Evolutionary conservation across 1,284 basidiomycete species (phyloP).

Genomic region (Somion occarium): DNA sequence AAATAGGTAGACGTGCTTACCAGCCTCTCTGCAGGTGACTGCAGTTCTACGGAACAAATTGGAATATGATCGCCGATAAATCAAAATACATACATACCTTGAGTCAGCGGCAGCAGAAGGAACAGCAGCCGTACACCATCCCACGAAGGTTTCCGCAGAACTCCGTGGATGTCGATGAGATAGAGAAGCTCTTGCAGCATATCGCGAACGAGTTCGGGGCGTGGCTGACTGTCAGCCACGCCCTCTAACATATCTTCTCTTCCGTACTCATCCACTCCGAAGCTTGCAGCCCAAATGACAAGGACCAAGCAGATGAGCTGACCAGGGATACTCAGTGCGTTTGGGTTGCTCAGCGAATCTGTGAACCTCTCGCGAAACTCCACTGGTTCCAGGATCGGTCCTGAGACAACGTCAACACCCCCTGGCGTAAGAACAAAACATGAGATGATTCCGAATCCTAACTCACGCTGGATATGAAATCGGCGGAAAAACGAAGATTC

Average conservation of each 20-base stretch:
- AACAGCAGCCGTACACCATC: constrained; percentile 80
- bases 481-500: constrained; percentile 76
- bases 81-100: constrained; percentile 46
- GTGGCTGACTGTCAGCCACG: constrained; percentile 28
- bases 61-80: background rate
- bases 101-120: constrained; percentile 74
- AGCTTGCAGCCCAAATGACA: constrained; percentile 83
- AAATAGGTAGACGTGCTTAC: constrained; percentile 24
- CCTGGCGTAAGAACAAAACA: no score
- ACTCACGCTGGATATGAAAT: constrained; percentile 78
- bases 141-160: constrained; percentile 80
- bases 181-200: constrained; percentile 75
- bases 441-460: constrained; percentile 5
- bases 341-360: constrained; percentile 49
- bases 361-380: constrained; percentile 72
- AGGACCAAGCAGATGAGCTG: constrained; percentile 65
- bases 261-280: constrained; percentile 78
- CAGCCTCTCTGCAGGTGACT: constrained; percentile 46
- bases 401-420: constrained; percentile 39
- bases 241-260: constrained; percentile 34
- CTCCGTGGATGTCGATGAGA: constrained; percentile 72
- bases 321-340: constrained; percentile 53
- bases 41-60: constrained; percentile 32
- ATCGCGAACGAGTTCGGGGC: constrained; percentile 37
- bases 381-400: constrained; percentile 65